Evolutionary conservation across 805 yeast genomes (phyloP).

Genomic region (Yamadazyma endophytica): DNA sequence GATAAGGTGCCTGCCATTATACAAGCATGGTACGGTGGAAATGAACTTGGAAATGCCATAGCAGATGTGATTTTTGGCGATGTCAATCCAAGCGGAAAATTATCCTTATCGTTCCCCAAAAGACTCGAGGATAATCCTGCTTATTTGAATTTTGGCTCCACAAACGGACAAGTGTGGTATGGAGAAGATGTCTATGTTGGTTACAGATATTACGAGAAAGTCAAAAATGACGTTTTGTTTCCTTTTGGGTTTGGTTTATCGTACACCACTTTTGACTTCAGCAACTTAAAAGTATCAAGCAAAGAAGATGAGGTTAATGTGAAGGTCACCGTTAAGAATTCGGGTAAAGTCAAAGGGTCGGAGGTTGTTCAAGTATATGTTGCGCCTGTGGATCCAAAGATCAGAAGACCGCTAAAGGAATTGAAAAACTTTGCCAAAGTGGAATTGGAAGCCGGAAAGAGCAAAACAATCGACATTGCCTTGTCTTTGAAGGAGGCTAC

Average conservation of each 20-base stretch:
- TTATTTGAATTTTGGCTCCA: constrained; percentile 24
- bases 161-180: constrained; percentile 28
- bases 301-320: constrained; percentile 25
- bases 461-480: constrained; percentile 30
- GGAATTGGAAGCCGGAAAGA: constrained; percentile 40
- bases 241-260: constrained; percentile 66
- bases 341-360: constrained; percentile 46
- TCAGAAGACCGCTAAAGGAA: constrained; percentile 55
- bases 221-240: constrained; percentile 44
- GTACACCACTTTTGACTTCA: constrained; percentile 47
- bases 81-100: constrained; percentile 52
- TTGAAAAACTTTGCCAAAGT: constrained; percentile 56
- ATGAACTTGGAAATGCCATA: constrained; percentile 47
- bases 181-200: constrained; percentile 69
- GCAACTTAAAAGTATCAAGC: constrained; percentile 27
- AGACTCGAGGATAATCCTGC: constrained; percentile 25
- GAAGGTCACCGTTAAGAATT: constrained; percentile 42
- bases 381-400: constrained; percentile 28
- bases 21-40: constrained; percentile 16
- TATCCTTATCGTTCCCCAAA: constrained; percentile 23
- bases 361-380: constrained; percentile 58
- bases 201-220: constrained; percentile 56
- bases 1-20: constrained; percentile 11
- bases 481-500: constrained; percentile 43
- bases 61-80: constrained; percentile 60